phyloP scores from a whole-genome alignment of 441 rosid genomes.

The Pelargonium fulgidum region DNA sequence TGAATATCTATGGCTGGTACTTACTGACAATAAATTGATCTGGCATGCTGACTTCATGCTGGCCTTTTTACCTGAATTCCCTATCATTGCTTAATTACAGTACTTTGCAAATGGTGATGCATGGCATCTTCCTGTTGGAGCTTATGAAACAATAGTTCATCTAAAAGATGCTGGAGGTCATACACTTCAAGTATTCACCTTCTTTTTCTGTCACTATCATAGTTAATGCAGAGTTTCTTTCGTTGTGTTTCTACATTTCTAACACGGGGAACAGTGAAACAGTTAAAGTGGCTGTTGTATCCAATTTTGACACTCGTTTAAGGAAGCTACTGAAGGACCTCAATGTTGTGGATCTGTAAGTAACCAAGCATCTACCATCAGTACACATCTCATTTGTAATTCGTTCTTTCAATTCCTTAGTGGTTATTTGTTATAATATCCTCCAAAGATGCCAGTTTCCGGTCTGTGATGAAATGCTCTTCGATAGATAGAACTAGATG shows the following conservation, averaged over 20 bases:
- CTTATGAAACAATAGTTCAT: slow-evolving; percentile 46
- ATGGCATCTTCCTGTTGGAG: slow-evolving; percentile 79
- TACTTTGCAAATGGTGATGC: slow-evolving; percentile 70
- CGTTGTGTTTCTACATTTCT: slow-evolving; percentile 20
- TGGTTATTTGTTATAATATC: not conserved
- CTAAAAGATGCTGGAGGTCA: slow-evolving; percentile 84
- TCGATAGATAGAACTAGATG: too few species aligned
- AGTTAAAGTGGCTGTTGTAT: slow-evolving; percentile 85
- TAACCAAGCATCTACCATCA: not conserved
- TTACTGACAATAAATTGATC: not conserved
- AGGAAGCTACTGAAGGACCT: slow-evolving; percentile 79
- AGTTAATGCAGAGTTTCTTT: slow-evolving; percentile 5
- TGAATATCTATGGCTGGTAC: not conserved
- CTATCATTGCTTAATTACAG: slow-evolving; percentile 30
- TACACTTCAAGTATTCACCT: slow-evolving; percentile 28
- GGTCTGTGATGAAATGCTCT: too few species aligned
- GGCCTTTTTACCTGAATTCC: slow-evolving; percentile 17
- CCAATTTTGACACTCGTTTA: slow-evolving; percentile 71
- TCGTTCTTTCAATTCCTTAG: not conserved
- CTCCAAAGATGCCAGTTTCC: not conserved
- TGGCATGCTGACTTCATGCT: slow-evolving; percentile 3
- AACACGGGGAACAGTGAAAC: slow-evolving; percentile 26
- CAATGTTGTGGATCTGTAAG: slow-evolving; percentile 66
- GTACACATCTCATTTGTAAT: too few species aligned
- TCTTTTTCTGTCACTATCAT: slow-evolving; percentile 17